Conservation (phyloP, 352 stramenopile genomes). For the Phytopythium montanum region DNA sequence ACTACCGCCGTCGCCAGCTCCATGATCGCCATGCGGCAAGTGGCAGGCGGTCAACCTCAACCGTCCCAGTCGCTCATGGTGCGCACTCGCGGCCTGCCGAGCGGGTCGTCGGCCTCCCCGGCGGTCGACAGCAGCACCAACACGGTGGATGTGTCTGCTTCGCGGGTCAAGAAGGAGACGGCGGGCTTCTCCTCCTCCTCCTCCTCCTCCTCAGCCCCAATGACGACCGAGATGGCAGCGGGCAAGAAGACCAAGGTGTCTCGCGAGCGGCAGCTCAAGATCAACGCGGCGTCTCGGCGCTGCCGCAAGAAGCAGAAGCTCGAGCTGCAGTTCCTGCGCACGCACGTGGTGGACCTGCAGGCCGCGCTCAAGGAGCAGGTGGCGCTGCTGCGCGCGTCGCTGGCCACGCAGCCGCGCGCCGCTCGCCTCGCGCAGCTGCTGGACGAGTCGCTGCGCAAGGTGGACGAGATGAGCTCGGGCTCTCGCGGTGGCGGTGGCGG, state of each 20-base stretch:
- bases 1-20: conserved; percentile 53
- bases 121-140: conserved; percentile 25
- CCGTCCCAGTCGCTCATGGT: conserved; percentile 16
- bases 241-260: conserved; percentile 82
- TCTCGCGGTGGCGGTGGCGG: conserved; percentile 3
- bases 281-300: conserved; percentile 76
- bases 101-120: not conserved
- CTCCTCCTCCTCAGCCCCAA: too few species aligned
- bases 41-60: conserved; percentile 9
- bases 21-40: conserved; percentile 64
- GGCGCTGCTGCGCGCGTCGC: conserved; percentile 31
- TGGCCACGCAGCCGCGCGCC: conserved; percentile 40
- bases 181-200: not conserved
- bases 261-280: conserved; percentile 82
- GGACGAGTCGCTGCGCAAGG: conserved; percentile 62
- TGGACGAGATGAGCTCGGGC: conserved; percentile 79
- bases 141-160: conserved; percentile 26
- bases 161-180: conserved; percentile 23
- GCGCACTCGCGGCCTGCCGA: conserved; percentile 10
- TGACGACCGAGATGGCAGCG: conserved; percentile 7
- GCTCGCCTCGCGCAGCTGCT: conserved; percentile 55
- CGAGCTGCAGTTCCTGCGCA: conserved; percentile 82
- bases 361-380: conserved; percentile 66
- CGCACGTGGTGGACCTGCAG: conserved; percentile 79
- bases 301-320: conserved; percentile 88